Evolutionary conservation across 1,284 basidiomycete genomes (phyloP), one percentile per base, ranked within the genome.

Genomic region (Fomitopsis schrenkii): DNA sequence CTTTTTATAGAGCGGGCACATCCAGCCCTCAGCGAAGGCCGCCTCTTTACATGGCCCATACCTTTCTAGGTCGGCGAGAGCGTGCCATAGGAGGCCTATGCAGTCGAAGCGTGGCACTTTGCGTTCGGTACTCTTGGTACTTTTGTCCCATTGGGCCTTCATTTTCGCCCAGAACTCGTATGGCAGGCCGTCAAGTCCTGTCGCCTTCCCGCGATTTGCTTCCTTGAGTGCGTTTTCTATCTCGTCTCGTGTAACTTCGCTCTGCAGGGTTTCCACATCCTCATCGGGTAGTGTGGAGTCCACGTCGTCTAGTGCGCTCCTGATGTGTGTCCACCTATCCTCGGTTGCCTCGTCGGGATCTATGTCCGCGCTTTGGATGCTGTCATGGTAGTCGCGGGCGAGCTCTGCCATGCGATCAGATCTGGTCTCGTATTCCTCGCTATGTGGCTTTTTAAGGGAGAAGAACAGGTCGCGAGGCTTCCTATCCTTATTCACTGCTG

Each of bases 1-100:
- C 63, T 77, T 74, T 59, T 77, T 77, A 59, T 72, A 75, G 1
- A 76, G 57, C 0, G 70, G 75, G 63, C 69, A 72, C 60, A 77
- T 71, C 71, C 74, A 74, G 2, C 76, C 75, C 1, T 67, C 60
- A 0, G 70, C 59, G 57, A 76, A 74, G 3, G 56, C 38, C 0
- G 66, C 65, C 0, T 30, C 9, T 1, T 15, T 2, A 3, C 36
- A 33, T 0, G 67, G 58, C 0, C 71, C 67, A n/a, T 67, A 26
- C 0, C 33, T 5, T 30, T 67, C 62, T 3, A 72, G 62, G 57
- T 74, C 69, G 3, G 9, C 6, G 44, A 19, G 22, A 5, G 22
- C n/a, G 17, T 9, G 19, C 17, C 3, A 9, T 8, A 45, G 17
- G 19, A 19, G 22, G 3, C 19, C 44, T 3, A 45, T 8, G 44